phyloP scores from a whole-genome alignment of 2,329 filamentous ascomycete species.

The Ceratocystis alfenasii region DNA sequence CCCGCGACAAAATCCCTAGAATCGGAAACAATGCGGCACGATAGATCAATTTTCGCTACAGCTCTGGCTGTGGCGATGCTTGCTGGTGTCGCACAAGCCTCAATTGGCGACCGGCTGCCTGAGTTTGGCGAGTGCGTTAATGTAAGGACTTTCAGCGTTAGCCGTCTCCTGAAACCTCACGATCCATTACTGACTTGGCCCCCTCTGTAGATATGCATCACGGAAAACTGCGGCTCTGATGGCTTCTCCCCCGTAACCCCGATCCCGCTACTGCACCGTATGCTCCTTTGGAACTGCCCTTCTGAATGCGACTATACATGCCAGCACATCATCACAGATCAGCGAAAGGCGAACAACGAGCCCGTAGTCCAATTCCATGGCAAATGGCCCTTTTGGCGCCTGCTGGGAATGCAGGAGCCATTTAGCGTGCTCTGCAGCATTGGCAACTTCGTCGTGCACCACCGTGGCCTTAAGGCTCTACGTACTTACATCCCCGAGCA shows the following conservation, averaged over 20 bases:
- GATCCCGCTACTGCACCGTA: slow-evolving; percentile 67
- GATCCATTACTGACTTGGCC: slow-evolving; percentile 1
- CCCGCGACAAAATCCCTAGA: neutral
- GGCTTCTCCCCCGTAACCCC: slow-evolving; percentile 34
- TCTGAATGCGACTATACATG: slow-evolving; percentile 96
- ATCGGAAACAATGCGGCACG: slow-evolving; percentile 9
- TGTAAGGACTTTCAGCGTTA: slow-evolving; percentile 36
- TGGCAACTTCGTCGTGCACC: slow-evolving; percentile 80
- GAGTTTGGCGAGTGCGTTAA: slow-evolving; percentile 80
- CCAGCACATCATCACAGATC: slow-evolving; percentile 77
- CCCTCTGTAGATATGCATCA: slow-evolving; percentile 54
- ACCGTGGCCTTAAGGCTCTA: slow-evolving; percentile 60
- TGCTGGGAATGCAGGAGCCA: slow-evolving; percentile 89
- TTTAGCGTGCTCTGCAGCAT: slow-evolving; percentile 87
- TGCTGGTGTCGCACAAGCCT: slow-evolving; percentile 46
- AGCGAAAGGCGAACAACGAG: slow-evolving; percentile 52
- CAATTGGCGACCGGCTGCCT: slow-evolving; percentile 69
- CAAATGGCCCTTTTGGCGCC: slow-evolving; percentile 92
- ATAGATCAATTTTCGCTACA: neutral
- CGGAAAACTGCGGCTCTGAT: slow-evolving; percentile 63
- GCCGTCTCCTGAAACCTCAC: neutral
- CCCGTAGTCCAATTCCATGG: slow-evolving; percentile 87
- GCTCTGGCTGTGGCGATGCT: slow-evolving; percentile 10
- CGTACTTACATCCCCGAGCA: slow-evolving; percentile 54
- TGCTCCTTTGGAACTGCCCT: slow-evolving; percentile 85